Evolutionary conservation across 1,139 yeast genomes (phyloP).

Genomic region (Hansenula lynferdii): DNA sequence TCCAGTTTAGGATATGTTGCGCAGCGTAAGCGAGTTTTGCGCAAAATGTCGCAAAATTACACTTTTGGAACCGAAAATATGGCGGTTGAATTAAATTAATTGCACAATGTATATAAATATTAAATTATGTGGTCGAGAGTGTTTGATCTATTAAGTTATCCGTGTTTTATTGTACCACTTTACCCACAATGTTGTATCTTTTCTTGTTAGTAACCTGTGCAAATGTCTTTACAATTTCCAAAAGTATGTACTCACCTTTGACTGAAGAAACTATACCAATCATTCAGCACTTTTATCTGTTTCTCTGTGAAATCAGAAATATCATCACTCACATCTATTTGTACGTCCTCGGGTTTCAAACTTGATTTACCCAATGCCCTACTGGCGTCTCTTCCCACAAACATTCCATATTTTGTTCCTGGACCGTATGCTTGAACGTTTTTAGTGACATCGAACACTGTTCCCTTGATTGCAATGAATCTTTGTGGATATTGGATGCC

Average conservation of each 20-base stretch:
- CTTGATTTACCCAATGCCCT: constrained; percentile 61
- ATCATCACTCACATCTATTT: constrained; percentile 38
- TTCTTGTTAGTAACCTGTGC: background rate
- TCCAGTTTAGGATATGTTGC: no score
- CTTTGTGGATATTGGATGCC: constrained; percentile 40
- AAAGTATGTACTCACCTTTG: constrained; percentile 34
- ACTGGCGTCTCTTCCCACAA: constrained; percentile 77
- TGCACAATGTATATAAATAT: no score
- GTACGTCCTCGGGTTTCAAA: constrained; percentile 42
- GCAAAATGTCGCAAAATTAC: no score
- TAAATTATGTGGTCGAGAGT: no score
- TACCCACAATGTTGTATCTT: constrained; percentile 36
- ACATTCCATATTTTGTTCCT: constrained; percentile 64
- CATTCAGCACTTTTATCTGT: constrained; percentile 45
- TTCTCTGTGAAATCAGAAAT: constrained; percentile 43
- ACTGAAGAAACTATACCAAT: constrained; percentile 53
- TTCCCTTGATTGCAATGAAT: constrained; percentile 72
- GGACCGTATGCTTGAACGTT: constrained; percentile 70
- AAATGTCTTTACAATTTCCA: background rate
- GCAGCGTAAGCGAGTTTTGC: background rate
- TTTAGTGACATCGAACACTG: constrained; percentile 68
- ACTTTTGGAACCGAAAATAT: no score
- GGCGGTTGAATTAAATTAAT: no score
- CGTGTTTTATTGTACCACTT: constrained; percentile 17
- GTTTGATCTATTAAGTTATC: no score